These are phyloP conservation scores for Eimeria acervulina DNA, from an alignment of 169 alveolate genomes.

Conservation along the genomic window DNA sequence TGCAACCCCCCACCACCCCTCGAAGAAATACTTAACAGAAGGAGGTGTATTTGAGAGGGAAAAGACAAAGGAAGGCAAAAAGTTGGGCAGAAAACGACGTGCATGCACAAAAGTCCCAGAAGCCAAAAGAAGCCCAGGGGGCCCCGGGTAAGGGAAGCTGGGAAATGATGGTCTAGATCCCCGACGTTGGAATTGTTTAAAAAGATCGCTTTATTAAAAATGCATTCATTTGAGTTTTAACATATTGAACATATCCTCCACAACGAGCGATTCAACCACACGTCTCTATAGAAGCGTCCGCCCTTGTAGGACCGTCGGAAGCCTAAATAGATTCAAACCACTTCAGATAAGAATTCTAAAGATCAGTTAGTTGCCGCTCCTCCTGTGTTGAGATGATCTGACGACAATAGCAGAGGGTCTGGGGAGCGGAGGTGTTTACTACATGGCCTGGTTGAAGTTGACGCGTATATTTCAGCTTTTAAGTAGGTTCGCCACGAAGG, in stretches of 20 bases:
- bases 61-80: background rate
- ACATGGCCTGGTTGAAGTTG: background rate
- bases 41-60: background rate
- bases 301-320: background rate
- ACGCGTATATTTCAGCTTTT: background rate
- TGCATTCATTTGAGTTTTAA: background rate
- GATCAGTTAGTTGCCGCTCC: background rate
- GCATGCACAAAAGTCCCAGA: slow-evolving; percentile 28
- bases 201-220: background rate
- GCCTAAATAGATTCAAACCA: background rate
- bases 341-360: background rate
- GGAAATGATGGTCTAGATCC: background rate
- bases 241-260: background rate
- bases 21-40: background rate
- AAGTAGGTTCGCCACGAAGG: background rate
- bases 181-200: background rate
- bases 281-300: background rate
- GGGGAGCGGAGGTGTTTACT: too few relatives aligned
- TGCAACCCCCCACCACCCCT: background rate
- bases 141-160: background rate
- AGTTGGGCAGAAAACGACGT: background rate
- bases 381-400: background rate
- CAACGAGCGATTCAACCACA: too few relatives aligned
- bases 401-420: background rate
- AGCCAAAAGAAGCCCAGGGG: too few relatives aligned